Evolutionary conservation across 129 eudicot species (phyloP), one percentile per base, ranked within the genome.

Genomic region (Tanacetum coccineum): DNA sequence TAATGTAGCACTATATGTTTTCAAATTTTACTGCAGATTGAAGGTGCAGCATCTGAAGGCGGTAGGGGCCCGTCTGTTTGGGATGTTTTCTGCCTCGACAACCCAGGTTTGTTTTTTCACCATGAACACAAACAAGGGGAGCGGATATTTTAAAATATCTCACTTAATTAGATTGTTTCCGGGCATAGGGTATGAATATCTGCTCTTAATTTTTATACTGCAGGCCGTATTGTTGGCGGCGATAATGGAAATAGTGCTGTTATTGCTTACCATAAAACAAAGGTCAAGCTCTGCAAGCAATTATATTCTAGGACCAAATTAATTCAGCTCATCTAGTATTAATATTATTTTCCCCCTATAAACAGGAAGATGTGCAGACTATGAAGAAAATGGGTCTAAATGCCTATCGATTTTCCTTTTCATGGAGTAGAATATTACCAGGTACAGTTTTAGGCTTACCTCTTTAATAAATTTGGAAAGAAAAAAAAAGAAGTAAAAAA

Each of bases 31-130:
- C 10, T 36, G 50, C 54, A 80, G 84, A 22, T 62, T 58, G 84
- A 80, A 80, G 84, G 84, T 21, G 84, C 80, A 45, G 77, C 80
- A 53, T 68, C 54, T 47, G 84, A 74, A 64, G 77, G 70, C 25
- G 84, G 84, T 21, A 74, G 49, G 50, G 84, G 84, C 3, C 84
- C 60, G 9, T 58, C 74, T 49, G 65, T 80, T 45, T 80, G 84
- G 84, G 84, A 80, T 80, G 67, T 62, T 67, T 80, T 80, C 62
- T 57, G 74, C 30, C 77, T 67, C 58, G 51, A 67, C 8, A 28
- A 55, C 15, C 80, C 84, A 21, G 84, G 84, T 79, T n/a, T 46
- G 28, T 28, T n/a, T 15, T 18, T 32, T 53, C 56, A 19, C 36
- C 60, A 11, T 50, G 13, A 51, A 6, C 12, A 13, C 18, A 39